These are phyloP conservation scores for Colletotrichum gloeosporioides DNA, from an alignment of 2,329 filamentous ascomycete genomes.

Conservation along the genomic window DNA sequence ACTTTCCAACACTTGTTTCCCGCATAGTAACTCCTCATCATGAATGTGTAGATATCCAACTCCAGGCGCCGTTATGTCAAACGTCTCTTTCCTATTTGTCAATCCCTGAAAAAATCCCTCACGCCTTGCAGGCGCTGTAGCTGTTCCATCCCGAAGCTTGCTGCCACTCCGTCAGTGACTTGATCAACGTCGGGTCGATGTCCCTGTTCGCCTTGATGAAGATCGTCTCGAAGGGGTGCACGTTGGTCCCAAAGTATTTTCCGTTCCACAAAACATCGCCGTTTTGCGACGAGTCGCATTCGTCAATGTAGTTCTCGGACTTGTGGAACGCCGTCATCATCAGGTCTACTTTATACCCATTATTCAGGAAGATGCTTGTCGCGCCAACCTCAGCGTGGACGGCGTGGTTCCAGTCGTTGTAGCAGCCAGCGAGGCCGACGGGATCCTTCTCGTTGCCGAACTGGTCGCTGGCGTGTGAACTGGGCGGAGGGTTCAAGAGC, in stretches of 20 bases:
- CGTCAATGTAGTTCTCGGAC: constrained; percentile 12
- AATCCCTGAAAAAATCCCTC: background rate
- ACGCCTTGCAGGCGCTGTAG: constrained; percentile 27
- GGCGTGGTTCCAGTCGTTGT: constrained; percentile 28
- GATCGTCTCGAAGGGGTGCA: constrained; percentile 43
- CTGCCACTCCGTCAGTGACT: constrained; percentile 36
- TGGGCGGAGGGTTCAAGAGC: constrained; percentile 33
- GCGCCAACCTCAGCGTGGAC: constrained; percentile 36
- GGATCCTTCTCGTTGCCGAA: constrained; percentile 29
- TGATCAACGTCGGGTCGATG: constrained; percentile 31
- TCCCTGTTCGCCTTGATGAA: constrained; percentile 39
- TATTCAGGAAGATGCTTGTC: constrained; percentile 29
- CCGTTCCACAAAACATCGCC: constrained; percentile 31
- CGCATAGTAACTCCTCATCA: background rate
- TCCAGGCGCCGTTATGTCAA: background rate
- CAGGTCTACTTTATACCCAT: constrained; percentile 38
- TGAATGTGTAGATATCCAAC: background rate
- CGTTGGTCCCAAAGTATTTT: constrained; percentile 35
- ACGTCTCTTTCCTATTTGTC: background rate
- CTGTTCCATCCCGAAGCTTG: constrained; percentile 25
- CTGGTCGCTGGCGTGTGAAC: constrained; percentile 22
- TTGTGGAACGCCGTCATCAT: constrained; percentile 36
- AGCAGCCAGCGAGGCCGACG: constrained; percentile 35
- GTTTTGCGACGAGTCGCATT: constrained; percentile 19
- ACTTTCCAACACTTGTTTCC: background rate